Base-by-base conservation (phyloP, 495 filamentous ascomycete genomes). In the Penicillium argentinense region DNA sequence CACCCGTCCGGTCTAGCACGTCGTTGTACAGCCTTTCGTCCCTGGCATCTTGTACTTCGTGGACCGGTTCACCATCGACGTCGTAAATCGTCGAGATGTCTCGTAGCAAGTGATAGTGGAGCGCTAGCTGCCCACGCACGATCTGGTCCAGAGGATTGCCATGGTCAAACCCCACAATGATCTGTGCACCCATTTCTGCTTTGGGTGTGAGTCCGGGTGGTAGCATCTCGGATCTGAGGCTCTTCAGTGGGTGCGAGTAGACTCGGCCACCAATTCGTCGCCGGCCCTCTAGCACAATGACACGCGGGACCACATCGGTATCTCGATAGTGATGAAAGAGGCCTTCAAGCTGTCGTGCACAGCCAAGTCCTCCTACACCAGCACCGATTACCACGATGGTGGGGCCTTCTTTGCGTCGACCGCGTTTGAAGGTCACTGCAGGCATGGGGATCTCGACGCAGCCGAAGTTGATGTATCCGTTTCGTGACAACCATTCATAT, bases 401-500 rank as follows among this genome's bases (percentile, higher is more conserved):
- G 24, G 69, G 68, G 2, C 71, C 64, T 18, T 73, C 69, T 56
- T 79, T 85, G 14, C 66, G 72, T 49, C 61, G 70, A 38, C 65
- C 71, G 56, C 64, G 64, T 48, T 67, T 75, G 13, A 71, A 60
- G 55, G 72, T 63, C 21, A 63, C 44, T 4, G 55, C 18, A 41
- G 68, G 49, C 6, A 58, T 42, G 3, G 82, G 78, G 36, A 85
- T 74, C 56, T 91, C 86, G 5, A 95, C 75, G 57, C 91, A 97
- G 14, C 93, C 93, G 67, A 90, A 96, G 67, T 99, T 99, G 71
- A 99, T 96, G 62, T 97, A 95, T 6, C 95, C 93, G 44, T 86
- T 80, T 32, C 93, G 82, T 24, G 89, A 74, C 13, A 99, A 80
- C 91, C 91, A 97, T 63, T 96, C 87, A 60, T 89, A 93, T 39